A percentile compares a stretch with the other conserved stretches of the same genome.
Conservation (phyloP, 2,329 filamentous ascomycete species). For the Fusarium paranaense region DNA sequence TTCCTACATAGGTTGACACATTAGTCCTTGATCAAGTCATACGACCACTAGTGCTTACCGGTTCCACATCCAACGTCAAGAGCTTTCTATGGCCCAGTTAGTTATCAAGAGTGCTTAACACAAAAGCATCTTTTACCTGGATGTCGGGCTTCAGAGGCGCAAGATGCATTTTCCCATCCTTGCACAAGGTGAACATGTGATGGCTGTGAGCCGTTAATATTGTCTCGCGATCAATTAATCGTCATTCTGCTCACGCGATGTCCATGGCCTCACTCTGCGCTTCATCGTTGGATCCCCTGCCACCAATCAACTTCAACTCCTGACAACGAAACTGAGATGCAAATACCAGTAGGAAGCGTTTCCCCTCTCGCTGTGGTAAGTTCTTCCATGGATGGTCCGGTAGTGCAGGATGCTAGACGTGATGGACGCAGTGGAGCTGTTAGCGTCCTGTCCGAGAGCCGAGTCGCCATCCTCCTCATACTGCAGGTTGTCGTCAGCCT, state of each 20-base stretch:
- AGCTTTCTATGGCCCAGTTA: slow-evolving; percentile 20
- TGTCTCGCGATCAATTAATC: rapidly evolving
- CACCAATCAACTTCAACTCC: not conserved
- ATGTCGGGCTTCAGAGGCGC: slow-evolving; percentile 40
- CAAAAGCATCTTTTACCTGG: slow-evolving; percentile 16
- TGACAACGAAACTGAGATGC: not conserved
- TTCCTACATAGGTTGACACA: not conserved
- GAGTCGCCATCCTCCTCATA: slow-evolving; percentile 18
- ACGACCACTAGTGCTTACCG: slow-evolving; percentile 46
- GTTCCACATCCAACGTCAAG: slow-evolving; percentile 68
- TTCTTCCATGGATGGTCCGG: slow-evolving; percentile 37
- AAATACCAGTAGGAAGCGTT: slow-evolving; percentile 40
- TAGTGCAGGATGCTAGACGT: slow-evolving; percentile 39
- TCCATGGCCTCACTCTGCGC: slow-evolving; percentile 39
- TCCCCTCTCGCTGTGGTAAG: slow-evolving; percentile 38
- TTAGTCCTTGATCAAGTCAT: rapidly evolving
- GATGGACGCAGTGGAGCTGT: slow-evolving; percentile 39
- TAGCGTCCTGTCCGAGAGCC: slow-evolving; percentile 24
- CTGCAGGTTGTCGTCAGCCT: not conserved
- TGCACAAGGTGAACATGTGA: slow-evolving; percentile 25
- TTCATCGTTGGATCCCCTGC: slow-evolving; percentile 35
- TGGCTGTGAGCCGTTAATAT: not conserved
- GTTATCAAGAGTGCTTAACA: not conserved
- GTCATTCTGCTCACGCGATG: slow-evolving; percentile 18
- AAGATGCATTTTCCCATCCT: slow-evolving; percentile 16